Conservation (phyloP, 345 rosid genomes). For the Salix viminalis region DNA sequence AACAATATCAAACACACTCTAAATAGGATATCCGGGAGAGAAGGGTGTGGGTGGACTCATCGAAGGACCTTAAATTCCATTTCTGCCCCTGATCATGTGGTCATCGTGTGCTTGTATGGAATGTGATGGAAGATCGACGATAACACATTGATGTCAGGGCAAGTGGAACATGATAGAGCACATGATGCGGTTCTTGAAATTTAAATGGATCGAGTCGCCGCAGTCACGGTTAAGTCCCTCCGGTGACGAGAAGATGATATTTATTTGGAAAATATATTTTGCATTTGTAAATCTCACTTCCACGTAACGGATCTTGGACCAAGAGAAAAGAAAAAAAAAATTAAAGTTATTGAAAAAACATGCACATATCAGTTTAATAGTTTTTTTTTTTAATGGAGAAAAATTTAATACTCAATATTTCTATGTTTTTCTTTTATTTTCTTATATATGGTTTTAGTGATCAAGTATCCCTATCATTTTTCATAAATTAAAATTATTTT, state of each 20-base stretch:
- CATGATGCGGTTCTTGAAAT: neutral
- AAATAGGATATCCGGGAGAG: neutral
- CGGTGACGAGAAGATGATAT: neutral
- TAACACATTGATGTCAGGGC: neutral
- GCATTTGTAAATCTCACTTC: neutral
- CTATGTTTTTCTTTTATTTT: neutral
- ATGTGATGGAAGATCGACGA: neutral
- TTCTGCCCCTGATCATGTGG: neutral
- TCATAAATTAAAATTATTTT: no score
- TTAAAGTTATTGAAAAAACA: no score
- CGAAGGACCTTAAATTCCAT: constrained; percentile 1
- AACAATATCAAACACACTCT: no score
- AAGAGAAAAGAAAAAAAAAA: neutral
- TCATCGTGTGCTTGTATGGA: constrained; percentile 16
- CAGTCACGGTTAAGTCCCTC: neutral
- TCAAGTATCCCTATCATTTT: no score
- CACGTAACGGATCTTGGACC: neutral
- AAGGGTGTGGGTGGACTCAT: neutral
- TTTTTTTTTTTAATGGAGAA: no score
- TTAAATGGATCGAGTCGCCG: neutral
- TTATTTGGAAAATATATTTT: neutral
- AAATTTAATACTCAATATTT: neutral
- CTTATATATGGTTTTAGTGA: no score
- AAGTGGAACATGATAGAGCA: neutral
- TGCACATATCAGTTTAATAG: no score